These are phyloP conservation scores for Maudiozyma serrabonitensis DNA, from an alignment of 805 yeast genomes.

Conservation along the genomic window DNA sequence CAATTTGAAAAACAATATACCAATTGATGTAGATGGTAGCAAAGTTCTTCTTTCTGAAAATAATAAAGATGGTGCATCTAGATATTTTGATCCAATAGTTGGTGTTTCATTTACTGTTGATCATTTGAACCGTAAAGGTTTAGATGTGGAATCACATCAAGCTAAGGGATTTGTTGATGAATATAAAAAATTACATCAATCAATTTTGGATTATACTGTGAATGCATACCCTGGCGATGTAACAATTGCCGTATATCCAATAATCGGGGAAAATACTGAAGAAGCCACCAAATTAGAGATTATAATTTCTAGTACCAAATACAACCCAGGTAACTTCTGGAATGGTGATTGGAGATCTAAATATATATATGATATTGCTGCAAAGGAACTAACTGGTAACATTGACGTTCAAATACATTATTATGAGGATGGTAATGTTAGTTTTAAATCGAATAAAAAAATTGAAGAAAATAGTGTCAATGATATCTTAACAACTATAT, in stretches of 20 bases:
- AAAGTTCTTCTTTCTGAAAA: slow-evolving; percentile 38
- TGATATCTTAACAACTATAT: slow-evolving; percentile 37
- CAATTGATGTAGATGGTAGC: slow-evolving; percentile 28
- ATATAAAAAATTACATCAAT: slow-evolving; percentile 12
- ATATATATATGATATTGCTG: slow-evolving; percentile 37
- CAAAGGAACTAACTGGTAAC: slow-evolving; percentile 38
- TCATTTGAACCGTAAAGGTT: slow-evolving; percentile 37
- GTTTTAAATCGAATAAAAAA: slow-evolving; percentile 44
- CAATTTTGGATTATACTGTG: slow-evolving; percentile 39
- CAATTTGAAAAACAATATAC: slow-evolving; percentile 29
- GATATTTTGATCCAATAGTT: slow-evolving; percentile 45
- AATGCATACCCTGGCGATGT: slow-evolving; percentile 59
- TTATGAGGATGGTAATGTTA: slow-evolving; percentile 92
- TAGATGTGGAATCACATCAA: slow-evolving; percentile 39
- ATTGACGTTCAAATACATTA: slow-evolving; percentile 74
- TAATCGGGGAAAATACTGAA: slow-evolving; percentile 15
- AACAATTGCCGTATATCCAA: slow-evolving; percentile 36
- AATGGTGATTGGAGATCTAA: slow-evolving; percentile 81
- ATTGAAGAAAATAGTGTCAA: slow-evolving; percentile 20
- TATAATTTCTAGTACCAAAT: slow-evolving; percentile 59
- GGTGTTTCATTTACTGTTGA: slow-evolving; percentile 50
- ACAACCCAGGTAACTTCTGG: slow-evolving; percentile 70
- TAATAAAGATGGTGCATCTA: slow-evolving; percentile 39
- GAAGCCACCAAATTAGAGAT: slow-evolving; percentile 27
- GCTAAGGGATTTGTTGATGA: slow-evolving; percentile 8